Conservation (phyloP, 371 early-diverging fungal genomes). For the Vairimorpha necatrix region DNA sequence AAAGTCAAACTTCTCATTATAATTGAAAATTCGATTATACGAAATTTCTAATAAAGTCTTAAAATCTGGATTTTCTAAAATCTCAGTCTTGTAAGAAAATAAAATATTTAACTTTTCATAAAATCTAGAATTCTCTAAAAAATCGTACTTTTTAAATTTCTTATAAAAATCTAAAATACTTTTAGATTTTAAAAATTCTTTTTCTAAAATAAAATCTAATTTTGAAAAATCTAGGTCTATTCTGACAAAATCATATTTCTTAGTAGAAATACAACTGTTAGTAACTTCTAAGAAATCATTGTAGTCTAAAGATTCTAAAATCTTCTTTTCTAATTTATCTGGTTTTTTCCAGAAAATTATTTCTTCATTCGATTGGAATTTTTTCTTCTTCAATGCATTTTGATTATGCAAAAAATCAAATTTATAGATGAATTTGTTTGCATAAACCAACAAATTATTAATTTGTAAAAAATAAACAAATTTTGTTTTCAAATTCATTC, state of each 20-base stretch:
- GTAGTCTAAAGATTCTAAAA: not conserved
- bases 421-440: not conserved
- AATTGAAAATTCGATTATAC: conserved; percentile 7
- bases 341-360: not conserved
- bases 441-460: not conserved
- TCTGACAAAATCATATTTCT: not conserved
- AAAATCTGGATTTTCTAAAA: not conserved
- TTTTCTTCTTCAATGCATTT: not conserved
- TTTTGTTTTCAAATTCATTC: not conserved
- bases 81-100: not conserved
- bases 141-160: not conserved
- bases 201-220: not conserved
- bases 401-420: not conserved
- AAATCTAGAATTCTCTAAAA: not conserved
- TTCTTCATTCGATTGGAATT: not conserved
- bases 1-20: not conserved
- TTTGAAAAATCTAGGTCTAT: not conserved
- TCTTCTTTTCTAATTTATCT: not conserved
- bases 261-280: not conserved
- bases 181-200: not conserved
- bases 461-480: not conserved
- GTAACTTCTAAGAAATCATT: not conserved
- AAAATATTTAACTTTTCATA: not conserved
- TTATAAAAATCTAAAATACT: not conserved
- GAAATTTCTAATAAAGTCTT: not conserved